Evolutionary conservation across 257 asterid genomes (phyloP), one percentile per base, ranked within the genome.

Genomic region (Oldenlandia corymbosa): DNA sequence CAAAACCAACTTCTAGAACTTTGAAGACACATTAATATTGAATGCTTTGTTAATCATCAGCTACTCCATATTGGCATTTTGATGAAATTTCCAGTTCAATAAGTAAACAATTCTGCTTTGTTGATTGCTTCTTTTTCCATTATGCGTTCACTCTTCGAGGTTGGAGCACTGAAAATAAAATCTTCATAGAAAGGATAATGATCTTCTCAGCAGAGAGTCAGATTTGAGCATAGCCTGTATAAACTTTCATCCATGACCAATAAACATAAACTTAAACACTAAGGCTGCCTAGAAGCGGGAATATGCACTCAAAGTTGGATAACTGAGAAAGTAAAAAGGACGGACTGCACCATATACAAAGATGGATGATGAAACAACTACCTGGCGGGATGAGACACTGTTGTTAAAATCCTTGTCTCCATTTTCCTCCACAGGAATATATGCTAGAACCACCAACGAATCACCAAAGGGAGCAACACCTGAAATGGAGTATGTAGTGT

Each of bases 381-480:
- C 99, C 97, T 93, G 99, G 42, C 95, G 87, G 61, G 97, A 90
- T 71, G 96, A 88, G 63, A 84, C 72, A 68, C 74, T 67, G 73
- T 90, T 81, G 75, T 85, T 84, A 76, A 85, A 85, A 71, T 90
- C 88, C 73, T 85, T 85, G 58, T 85, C 94, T 66, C 91, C 91
- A 50, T 93, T 95, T 80, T 84, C 97, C 78, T 82, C 94, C 73
- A 80, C 87, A 7, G 94, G 87, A 71, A 93, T 81, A 78, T 88
- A 88, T 58, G 99, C 99, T 58, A 93, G 84, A 76, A 90, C 77
- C 48, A 93, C 97, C 90, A 93, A 90, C 65, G 90, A 74, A 81
- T 90, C 97, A 70, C 95, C 97, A 84, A 87, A 93, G 24, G 99
- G 99, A 72, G 99, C 92, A 76, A 93, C 70, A 77, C 99, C 99